Evolutionary conservation across 164 flowering plant genomes (phyloP).

Genomic region (Malania oleifera): DNA sequence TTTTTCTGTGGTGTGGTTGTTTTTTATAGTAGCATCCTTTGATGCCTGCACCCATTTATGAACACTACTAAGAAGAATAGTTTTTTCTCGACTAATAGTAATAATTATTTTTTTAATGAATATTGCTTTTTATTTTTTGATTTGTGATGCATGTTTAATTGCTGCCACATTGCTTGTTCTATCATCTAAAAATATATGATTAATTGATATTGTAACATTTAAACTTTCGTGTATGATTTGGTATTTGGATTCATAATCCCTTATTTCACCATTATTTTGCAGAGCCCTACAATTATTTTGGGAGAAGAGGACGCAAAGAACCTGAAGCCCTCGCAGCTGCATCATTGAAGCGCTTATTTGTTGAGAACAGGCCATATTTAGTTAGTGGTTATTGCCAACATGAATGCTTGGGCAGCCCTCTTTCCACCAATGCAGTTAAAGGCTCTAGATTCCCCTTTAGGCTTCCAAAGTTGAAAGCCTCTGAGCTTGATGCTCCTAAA

Average conservation of each 20-base stretch:
- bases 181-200: no score
- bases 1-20: no score
- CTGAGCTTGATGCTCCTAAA: constrained; percentile 37
- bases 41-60: no score
- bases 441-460: constrained; percentile 36
- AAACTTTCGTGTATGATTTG: not conserved
- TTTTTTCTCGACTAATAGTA: no score
- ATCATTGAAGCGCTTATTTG: constrained; percentile 76
- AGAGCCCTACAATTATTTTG: constrained; percentile 82
- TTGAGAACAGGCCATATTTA: constrained; percentile 79
- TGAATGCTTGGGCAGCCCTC: constrained; percentile 27
- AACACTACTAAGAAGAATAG: no score
- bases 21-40: no score
- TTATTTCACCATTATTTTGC: constrained; percentile 8
- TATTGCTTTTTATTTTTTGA: no score
- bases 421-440: constrained; percentile 28
- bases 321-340: constrained; percentile 92
- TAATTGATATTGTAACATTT: not conserved
- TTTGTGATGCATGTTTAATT: no score
- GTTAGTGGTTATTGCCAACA: constrained; percentile 65
- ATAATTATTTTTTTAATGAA: no score
- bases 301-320: constrained; percentile 88
- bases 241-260: not conserved
- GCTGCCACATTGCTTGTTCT: not conserved
- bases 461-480: constrained; percentile 32